Evolutionary conservation across 169 alveolate species (phyloP), one percentile per base, ranked within the genome.

Genomic region (Theileria equi): DNA sequence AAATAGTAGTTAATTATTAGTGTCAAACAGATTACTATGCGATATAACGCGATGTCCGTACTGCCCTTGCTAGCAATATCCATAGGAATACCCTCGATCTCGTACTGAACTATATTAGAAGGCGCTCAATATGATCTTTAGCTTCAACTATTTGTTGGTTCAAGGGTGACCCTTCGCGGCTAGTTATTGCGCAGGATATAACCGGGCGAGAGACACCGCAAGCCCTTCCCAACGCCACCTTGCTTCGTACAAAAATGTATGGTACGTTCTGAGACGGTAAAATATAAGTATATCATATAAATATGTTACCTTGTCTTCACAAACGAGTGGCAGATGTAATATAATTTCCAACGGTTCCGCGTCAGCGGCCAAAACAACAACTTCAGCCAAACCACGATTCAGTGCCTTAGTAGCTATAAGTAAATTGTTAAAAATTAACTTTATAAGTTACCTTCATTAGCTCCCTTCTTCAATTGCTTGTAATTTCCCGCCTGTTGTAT

Each of bases 291-390:
- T 2, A 17, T 2, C 55, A 62, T 1, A 32, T 16, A 17, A 19
- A 17, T 38, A 49, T 63, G 23, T n/a, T 61, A 90, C 95, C 93
- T 97, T 97, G 84, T 98, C 99, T 84, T 97, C 99, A 73, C 99
- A 96, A 48, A 96, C 95, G 53, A 95, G 79, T 11, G 99, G 99
- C 58, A 98, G 91, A 80, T 97, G 99, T 44, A 97, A 88, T 19
- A 98, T 94, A 71, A 98, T 98, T 86, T 98, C 99, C 65, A 97
- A 91, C 23, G 99, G 99, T 91, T 98, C 98, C 26, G 98, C 97
- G 84, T 98, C 99, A 25, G 99, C 99, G 32, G 99, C 99, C 62
- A 98, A 83, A 34, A 98, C 89, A 48, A 98, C 95, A 55, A 98
- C 74, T 74, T 98, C 99, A 21, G 98, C 98, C 19, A 92, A 88